Conservation (phyloP, 352 stramenopile species). For the Phytophthora cryptogea region DNA sequence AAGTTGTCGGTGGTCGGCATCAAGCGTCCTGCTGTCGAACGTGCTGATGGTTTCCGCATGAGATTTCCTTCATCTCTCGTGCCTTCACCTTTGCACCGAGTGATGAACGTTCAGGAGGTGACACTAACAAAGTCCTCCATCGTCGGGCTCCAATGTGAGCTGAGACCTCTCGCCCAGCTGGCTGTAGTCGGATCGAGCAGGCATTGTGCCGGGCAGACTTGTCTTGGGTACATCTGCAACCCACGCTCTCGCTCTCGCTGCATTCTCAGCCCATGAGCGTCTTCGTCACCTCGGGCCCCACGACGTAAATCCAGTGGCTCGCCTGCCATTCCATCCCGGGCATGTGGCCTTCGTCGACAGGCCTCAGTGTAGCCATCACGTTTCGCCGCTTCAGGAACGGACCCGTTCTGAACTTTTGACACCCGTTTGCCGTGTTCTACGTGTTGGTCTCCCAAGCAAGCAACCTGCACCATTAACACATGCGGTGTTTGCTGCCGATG, state of each 20-base stretch:
- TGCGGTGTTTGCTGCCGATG: neutral
- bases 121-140: neutral
- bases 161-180: neutral
- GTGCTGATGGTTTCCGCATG: neutral
- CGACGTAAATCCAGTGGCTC: neutral
- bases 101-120: neutral
- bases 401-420: constrained; percentile 4
- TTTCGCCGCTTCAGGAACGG: neutral
- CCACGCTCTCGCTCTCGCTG: neutral
- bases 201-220: neutral
- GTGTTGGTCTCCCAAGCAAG: neutral
- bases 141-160: no score
- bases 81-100: constrained; percentile 4
- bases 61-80: neutral
- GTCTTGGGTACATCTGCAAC: constrained; percentile 1
- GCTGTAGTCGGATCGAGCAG: neutral
- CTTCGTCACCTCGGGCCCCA: neutral
- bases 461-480: neutral
- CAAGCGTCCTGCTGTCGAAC: no score
- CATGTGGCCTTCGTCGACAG: no score
- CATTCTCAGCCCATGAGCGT: no score
- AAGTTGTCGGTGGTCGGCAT: neutral
- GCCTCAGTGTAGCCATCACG: neutral
- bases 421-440: neutral
- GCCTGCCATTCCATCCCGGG: neutral